A percentile compares a stretch with the other conserved stretches of the same genome.
These are phyloP conservation scores for Podaxis sp. DNA, from an alignment of 768 basidiomycete genomes.

Conservation along the genomic window DNA sequence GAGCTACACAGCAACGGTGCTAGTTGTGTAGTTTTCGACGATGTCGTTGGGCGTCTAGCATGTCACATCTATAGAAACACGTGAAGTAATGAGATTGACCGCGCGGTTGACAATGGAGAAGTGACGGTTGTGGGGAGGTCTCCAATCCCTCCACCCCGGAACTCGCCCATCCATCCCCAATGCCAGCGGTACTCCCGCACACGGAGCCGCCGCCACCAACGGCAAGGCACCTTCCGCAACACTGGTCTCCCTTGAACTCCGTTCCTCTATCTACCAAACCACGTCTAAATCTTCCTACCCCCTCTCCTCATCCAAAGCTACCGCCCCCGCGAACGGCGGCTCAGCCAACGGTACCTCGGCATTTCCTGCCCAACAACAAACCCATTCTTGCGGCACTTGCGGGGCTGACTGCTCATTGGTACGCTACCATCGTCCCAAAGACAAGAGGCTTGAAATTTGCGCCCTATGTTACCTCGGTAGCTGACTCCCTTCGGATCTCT, in stretches of 20 bases:
- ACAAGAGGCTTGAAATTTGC: conserved; percentile 89
- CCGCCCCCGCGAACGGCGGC: conserved; percentile 57
- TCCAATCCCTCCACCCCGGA: conserved; percentile 80
- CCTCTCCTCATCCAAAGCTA: conserved; percentile 68
- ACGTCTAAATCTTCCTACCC: conserved; percentile 82
- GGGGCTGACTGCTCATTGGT: conserved; percentile 88
- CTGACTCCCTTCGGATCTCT: conserved; percentile 94
- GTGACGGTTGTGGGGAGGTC: too few relatives aligned
- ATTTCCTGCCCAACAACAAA: conserved; percentile 39
- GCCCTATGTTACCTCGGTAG: conserved; percentile 93
- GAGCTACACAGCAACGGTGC: not conserved
- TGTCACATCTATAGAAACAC: not conserved
- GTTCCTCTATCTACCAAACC: conserved; percentile 85
- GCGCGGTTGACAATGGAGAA: not conserved
- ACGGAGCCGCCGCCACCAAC: conserved; percentile 20
- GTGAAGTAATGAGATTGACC: not conserved
- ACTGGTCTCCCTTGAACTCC: conserved; percentile 80
- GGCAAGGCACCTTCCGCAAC: conserved; percentile 31
- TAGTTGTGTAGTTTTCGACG: not conserved
- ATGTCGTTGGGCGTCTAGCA: not conserved
- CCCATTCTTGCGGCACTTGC: conserved; percentile 88
- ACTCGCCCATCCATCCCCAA: conserved; percentile 55
- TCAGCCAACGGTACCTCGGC: conserved; percentile 49
- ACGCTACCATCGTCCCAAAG: conserved; percentile 92
- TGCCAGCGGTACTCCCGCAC: conserved; percentile 36